A percentile compares a stretch with the other conserved stretches of the same genome.
phyloP scores from a whole-genome alignment of 768 basidiomycete genomes.

The Pulveroboletus sp. region DNA sequence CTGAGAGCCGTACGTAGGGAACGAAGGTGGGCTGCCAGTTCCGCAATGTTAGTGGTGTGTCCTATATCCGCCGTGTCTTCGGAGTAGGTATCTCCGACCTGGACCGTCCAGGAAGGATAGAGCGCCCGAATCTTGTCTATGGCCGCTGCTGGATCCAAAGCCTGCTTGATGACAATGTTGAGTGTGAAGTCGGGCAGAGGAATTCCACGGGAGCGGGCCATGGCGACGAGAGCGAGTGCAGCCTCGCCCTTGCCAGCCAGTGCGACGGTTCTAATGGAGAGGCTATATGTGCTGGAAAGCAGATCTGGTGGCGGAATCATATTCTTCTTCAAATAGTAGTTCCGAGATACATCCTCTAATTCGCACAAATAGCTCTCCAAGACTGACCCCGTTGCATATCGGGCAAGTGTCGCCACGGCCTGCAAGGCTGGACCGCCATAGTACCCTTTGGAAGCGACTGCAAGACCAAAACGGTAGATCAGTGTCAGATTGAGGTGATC shows the following conservation, averaged over 20 bases:
- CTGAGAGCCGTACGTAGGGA: constrained; percentile 23
- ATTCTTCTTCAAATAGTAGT: constrained; percentile 5
- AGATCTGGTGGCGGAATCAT: constrained; percentile 3
- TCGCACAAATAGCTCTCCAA: constrained; percentile 38
- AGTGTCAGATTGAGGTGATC: constrained; percentile 33
- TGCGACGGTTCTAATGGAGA: constrained; percentile 42
- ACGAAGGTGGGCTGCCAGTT: constrained; percentile 21
- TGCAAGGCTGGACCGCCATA: constrained; percentile 15
- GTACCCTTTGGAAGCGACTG: constrained; percentile 49
- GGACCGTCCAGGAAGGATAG: constrained; percentile 14
- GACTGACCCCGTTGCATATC: constrained; percentile 37
- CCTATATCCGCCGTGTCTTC: not conserved
- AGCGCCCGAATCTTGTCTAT: constrained; percentile 8
- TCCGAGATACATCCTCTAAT: constrained; percentile 18
- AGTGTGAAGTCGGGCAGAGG: constrained; percentile 38
- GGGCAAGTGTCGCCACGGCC: constrained; percentile 40
- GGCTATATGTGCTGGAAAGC: constrained; percentile 28
- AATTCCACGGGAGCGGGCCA: constrained; percentile 27
- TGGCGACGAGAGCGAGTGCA: constrained; percentile 47
- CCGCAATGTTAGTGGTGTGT: constrained; percentile 2
- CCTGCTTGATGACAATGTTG: constrained; percentile 27
- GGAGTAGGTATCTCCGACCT: not conserved
- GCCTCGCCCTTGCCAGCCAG: constrained; percentile 35
- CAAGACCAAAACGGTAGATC: constrained; percentile 40
- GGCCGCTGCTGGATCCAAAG: constrained; percentile 7